These are phyloP conservation scores for Coix lacrymajobi DNA, from an alignment of 176 grass and related monocot genomes.

Conservation along the genomic window DNA sequence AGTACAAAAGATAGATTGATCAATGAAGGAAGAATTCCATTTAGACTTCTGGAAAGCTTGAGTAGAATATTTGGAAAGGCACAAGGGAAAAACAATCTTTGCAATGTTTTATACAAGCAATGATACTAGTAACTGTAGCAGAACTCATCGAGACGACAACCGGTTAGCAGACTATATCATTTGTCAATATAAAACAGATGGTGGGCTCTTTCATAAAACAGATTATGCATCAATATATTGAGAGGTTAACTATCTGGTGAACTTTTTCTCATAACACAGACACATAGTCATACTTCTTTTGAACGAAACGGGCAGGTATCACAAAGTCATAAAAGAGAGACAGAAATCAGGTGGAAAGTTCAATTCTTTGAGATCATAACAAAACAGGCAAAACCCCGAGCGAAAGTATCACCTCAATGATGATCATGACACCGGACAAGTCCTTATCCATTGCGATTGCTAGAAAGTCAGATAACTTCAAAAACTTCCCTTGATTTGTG, in stretches of 20 bases:
- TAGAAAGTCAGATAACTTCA: conserved; percentile 76
- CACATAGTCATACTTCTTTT: neutral
- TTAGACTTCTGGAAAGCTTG: neutral
- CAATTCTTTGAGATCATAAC: neutral
- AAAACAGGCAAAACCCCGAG: neutral
- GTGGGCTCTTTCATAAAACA: neutral
- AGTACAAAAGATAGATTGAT: conserved; percentile 12
- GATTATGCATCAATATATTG: neutral
- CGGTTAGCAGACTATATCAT: neutral
- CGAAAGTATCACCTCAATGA: conserved; percentile 50
- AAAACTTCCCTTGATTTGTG: conserved; percentile 48
- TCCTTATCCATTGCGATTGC: conserved; percentile 47
- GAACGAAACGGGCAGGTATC: neutral
- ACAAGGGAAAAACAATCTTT: neutral
- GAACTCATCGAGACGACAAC: neutral
- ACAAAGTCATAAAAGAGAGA: neutral
- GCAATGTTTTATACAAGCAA: neutral
- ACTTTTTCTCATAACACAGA: neutral
- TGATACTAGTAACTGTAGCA: neutral
- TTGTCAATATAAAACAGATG: neutral
- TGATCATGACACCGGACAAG: conserved; percentile 65
- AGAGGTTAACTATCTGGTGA: neutral
- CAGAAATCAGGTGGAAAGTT: neutral
- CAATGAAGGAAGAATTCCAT: neutral
- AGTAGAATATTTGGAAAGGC: neutral